Percentiles rank a stretch among this genome's conserved stretches.
These are phyloP conservation scores for Fusarium avenaceum DNA, from an alignment of 2,329 filamentous ascomycete species.

Conservation along the genomic window DNA sequence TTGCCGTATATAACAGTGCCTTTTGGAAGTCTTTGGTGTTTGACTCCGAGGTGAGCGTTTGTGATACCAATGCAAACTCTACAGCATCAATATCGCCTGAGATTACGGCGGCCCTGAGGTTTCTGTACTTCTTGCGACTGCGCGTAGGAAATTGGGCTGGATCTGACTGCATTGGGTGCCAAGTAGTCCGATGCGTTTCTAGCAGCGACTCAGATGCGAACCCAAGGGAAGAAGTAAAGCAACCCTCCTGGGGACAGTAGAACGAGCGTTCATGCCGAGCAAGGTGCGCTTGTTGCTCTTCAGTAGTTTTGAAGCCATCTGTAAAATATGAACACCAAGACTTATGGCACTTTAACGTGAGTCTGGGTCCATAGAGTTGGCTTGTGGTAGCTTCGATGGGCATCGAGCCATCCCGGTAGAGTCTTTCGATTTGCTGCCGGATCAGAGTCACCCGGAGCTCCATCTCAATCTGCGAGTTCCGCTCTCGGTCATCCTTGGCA, in stretches of 20 bases:
- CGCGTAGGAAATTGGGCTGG: not conserved
- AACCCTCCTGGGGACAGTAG: not conserved
- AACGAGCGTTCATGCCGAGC: too few species aligned
- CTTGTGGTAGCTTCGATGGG: too few species aligned
- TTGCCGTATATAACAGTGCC: not conserved
- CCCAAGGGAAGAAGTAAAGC: constrained; percentile 3
- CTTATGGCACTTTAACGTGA: too few species aligned
- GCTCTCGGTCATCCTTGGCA: too few species aligned
- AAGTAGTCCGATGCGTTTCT: not conserved
- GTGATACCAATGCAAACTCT: not conserved
- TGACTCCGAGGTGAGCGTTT: not conserved
- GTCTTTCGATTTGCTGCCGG: too few species aligned
- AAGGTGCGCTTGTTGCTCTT: too few species aligned
- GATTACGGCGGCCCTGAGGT: not conserved
- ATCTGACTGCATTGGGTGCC: not conserved
- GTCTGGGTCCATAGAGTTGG: too few species aligned
- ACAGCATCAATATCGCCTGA: not conserved
- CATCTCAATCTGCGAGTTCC: too few species aligned
- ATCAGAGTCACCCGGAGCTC: too few species aligned
- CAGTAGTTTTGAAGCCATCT: too few species aligned
- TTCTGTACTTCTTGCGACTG: not conserved
- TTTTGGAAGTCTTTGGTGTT: not conserved
- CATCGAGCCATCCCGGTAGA: too few species aligned
- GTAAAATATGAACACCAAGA: too few species aligned
- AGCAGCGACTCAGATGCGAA: constrained; percentile 5